Evolutionary conservation across 2,329 filamentous ascomycete species (phyloP).

Genomic region (Zarea fungicola): DNA sequence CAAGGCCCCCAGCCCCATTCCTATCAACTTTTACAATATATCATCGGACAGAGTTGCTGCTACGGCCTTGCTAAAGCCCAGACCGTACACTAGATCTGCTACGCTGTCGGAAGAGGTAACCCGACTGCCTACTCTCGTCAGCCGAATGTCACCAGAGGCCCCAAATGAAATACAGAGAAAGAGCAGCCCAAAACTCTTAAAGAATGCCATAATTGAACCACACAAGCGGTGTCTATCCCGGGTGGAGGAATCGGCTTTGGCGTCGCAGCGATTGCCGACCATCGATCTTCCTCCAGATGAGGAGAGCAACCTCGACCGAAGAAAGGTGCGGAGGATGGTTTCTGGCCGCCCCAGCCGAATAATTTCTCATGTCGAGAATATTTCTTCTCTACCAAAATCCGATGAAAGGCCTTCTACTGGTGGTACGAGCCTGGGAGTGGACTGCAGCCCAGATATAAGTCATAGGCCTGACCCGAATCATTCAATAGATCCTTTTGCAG

Average conservation of each 20-base stretch:
- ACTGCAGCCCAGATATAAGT: neutral
- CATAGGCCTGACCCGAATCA: no score
- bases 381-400: no score
- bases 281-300: conserved; percentile 31
- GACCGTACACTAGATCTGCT: no score
- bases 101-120: no score
- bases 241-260: neutral
- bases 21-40: no score
- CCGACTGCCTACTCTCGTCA: no score
- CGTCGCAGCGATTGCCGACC: conserved; percentile 21
- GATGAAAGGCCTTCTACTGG: no score
- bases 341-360: conserved; percentile 26
- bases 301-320: conserved; percentile 28
- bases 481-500: conserved; percentile 25
- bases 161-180: neutral
- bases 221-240: neutral
- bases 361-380: conserved; percentile 22
- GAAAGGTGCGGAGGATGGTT: conserved; percentile 30
- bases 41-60: no score
- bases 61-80: no score
- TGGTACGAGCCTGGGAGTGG: no score
- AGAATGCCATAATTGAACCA: neutral
- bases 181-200: neutral
- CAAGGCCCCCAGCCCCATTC: no score
- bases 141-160: neutral